Conservation (phyloP, 208 protist genomes). For the Vickermania ingenoplastis region DNA sequence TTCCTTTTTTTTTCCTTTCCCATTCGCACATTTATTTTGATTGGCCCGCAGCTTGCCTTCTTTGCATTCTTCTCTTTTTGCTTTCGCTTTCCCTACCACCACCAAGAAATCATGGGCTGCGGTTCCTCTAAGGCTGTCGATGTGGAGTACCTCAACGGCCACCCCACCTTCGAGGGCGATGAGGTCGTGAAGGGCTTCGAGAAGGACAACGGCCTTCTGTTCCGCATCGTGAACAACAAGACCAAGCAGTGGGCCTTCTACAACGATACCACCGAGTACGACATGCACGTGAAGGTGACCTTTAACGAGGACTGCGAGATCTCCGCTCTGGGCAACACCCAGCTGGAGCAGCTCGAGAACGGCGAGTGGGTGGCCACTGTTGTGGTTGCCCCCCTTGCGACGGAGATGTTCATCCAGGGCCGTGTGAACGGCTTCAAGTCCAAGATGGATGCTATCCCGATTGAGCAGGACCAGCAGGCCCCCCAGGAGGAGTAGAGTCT, state of each 20-base stretch:
- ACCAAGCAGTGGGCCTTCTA: conserved; percentile 58
- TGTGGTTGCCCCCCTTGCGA: conserved; percentile 43
- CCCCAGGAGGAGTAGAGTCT: neutral
- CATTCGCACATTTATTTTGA: neutral
- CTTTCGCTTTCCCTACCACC: neutral
- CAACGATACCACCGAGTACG: conserved; percentile 71
- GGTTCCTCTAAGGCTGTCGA: conserved; percentile 7
- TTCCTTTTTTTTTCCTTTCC: neutral
- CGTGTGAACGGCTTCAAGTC: conserved; percentile 41
- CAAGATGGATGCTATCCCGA: conserved; percentile 47
- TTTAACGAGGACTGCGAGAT: conserved; percentile 72
- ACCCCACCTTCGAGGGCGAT: conserved; percentile 32
- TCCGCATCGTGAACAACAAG: conserved; percentile 52
- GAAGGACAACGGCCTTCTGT: conserved; percentile 49
- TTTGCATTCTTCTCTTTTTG: conserved; percentile 10
- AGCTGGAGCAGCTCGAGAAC: conserved; percentile 23
- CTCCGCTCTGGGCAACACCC: conserved; percentile 62
- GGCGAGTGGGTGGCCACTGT: conserved; percentile 37
- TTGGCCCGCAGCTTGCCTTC: neutral
- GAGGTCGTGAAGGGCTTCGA: conserved; percentile 29
- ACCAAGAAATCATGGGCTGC: conserved; percentile 38
- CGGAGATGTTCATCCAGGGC: conserved; percentile 65
- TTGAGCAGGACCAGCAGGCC: conserved; percentile 6
- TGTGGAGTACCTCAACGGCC: conserved; percentile 26
- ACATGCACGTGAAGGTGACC: conserved; percentile 70